Percentiles rank a stretch among this genome's conserved stretches.
Evolutionary conservation across 768 basidiomycete species (phyloP).

Genomic region (Ephemerocybe angulata): DNA sequence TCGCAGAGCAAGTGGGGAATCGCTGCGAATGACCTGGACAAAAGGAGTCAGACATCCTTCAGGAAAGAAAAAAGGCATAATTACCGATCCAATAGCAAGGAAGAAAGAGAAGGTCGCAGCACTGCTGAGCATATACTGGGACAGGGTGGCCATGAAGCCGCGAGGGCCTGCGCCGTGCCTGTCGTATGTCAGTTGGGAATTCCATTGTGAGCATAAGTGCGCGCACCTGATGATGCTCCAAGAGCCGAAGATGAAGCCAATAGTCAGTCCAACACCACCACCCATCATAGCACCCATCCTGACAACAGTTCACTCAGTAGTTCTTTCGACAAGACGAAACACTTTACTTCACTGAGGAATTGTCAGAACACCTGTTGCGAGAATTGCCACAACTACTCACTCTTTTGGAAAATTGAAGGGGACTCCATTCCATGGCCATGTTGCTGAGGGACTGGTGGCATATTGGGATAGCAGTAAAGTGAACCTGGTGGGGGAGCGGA

Average conservation of each 20-base stretch:
- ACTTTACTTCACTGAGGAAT: slow-evolving; percentile 55
- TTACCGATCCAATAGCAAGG: slow-evolving; percentile 88
- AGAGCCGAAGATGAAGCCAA: slow-evolving; percentile 95
- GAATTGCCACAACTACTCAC: slow-evolving; percentile 37
- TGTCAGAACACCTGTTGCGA: not conserved
- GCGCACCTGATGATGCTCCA: slow-evolving; percentile 86
- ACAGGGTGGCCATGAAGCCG: slow-evolving; percentile 86
- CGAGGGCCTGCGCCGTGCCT: slow-evolving; percentile 91
- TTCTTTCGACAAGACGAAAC: not conserved
- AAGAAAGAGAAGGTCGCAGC: slow-evolving; percentile 98
- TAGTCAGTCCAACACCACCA: slow-evolving; percentile 90
- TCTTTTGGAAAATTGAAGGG: slow-evolving; percentile 73
- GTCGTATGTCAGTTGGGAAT: slow-evolving; percentile 6
- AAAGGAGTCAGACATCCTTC: slow-evolving; percentile 5
- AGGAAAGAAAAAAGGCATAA: slow-evolving; percentile 16
- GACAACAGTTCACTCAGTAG: slow-evolving; percentile 3
- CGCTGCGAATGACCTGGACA: slow-evolving; percentile 83
- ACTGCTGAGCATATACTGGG: slow-evolving; percentile 97
- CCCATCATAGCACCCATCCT: slow-evolving; percentile 94
- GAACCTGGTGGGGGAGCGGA: slow-evolving; percentile 14
- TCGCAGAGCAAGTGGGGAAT: slow-evolving; percentile 55
- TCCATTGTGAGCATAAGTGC: not conserved
- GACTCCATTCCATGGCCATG: slow-evolving; percentile 43
- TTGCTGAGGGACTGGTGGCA: slow-evolving; percentile 30
- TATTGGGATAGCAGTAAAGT: slow-evolving; percentile 9